Evolutionary conservation across 495 filamentous ascomycete genomes (phyloP), one percentile per base, ranked within the genome.

Genomic region (Thermochaetoides thermophila): DNA sequence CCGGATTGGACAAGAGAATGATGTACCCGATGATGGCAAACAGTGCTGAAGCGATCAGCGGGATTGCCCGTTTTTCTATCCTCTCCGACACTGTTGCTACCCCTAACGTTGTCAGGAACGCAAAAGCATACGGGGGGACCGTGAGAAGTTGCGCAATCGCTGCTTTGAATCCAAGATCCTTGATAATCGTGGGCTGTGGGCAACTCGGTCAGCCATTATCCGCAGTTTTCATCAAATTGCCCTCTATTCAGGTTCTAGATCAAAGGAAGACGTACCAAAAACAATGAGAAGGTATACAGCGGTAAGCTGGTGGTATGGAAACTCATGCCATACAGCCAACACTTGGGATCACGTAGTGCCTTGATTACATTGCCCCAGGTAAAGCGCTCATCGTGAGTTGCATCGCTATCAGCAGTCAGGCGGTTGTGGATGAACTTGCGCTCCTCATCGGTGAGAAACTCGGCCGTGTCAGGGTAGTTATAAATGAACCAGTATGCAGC

Each of bases 271-370:
- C 66, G 39, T 44, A 74, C 72, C 42, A 84, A 45, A 37, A 92
- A 92, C 10, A 91, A 61, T 5, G 78, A 78, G 17, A 84, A 59
- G 0, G 78, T 83, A 49, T 89, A 89, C 3, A 87, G 64, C 4
- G 80, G 78, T 8, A 87, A 53, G 34, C 73, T 76, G 65, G 81
- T 70, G 7, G 78, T 78, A 46, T 84, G 76, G 42, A 83, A 84
- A 0, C 66, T 71, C 0, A 84, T 44, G 1, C 76, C 74, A 43
- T 84, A 84, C 0, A 89, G 60, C 67, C 75, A 78, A 39, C 78
- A 74, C 48, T 82, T 84, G 11, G 73, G 66, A 32, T 89, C 81
- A 26, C 64, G 63, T 16, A 79, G 47, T 5, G 79, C 79, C n/a
- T 66, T 60, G 30, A 48, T 40, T 0, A 84, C 75, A 10, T 75